These are phyloP conservation scores for Dactylellina parvicollis DNA, from an alignment of 2,329 filamentous ascomycete species.

Conservation along the genomic window DNA sequence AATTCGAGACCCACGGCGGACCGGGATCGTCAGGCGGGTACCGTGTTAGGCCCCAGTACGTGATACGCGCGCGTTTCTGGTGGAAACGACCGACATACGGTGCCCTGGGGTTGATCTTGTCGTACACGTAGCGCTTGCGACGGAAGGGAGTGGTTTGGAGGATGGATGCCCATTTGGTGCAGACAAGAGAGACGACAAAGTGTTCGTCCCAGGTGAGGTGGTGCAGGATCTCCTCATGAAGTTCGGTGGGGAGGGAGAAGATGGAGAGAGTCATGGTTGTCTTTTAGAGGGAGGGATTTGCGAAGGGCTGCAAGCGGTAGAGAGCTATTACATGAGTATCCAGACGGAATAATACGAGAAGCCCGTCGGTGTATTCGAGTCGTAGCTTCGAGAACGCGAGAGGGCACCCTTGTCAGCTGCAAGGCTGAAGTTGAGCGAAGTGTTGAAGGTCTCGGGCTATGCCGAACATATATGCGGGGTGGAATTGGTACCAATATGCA, in stretches of 20 bases:
- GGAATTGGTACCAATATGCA: no score
- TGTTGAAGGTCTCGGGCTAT: no score
- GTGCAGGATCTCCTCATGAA: constrained; percentile 27
- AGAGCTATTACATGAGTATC: no score
- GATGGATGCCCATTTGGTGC: constrained; percentile 20
- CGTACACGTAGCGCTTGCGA: constrained; percentile 29
- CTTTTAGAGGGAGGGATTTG: neutral
- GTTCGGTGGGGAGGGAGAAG: constrained; percentile 18
- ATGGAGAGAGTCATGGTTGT: neutral
- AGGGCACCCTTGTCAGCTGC: no score
- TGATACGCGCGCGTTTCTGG: no score
- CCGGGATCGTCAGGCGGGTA: constrained; percentile 32
- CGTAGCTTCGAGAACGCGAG: no score
- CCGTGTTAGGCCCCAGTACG: constrained; percentile 8
- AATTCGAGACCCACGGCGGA: constrained; percentile 13
- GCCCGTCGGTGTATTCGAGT: no score
- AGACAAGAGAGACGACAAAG: constrained; percentile 26
- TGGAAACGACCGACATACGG: neutral
- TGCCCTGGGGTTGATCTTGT: constrained; percentile 12
- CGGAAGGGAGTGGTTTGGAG: constrained; percentile 17
- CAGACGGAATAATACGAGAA: no score
- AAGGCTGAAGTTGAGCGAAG: no score
- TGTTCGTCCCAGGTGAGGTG: constrained; percentile 33
- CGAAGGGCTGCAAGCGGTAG: neutral
- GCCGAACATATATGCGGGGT: no score